Evolutionary conservation across 768 basidiomycete species (phyloP).

Genomic region (Candolleomyces eurysporus): DNA sequence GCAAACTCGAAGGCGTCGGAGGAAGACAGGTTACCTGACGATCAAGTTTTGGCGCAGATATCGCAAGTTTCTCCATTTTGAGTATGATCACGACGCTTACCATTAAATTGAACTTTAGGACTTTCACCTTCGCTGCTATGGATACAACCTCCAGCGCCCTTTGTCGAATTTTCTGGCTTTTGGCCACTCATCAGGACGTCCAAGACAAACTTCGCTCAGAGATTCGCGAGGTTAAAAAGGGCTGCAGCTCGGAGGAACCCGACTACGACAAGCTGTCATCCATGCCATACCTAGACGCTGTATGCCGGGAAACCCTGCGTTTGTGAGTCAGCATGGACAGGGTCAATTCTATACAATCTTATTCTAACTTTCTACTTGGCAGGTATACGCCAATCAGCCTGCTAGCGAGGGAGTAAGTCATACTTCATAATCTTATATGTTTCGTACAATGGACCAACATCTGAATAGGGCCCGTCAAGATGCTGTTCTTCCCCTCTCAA

Average conservation of each 20-base stretch:
- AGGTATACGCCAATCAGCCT: conserved; percentile 18
- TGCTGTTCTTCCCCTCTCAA: conserved; percentile 38
- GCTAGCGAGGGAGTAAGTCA: conserved; percentile 10
- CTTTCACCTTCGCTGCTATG: conserved; percentile 30
- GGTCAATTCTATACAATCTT: neutral
- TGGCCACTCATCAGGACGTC: conserved; percentile 36
- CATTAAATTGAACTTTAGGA: conserved; percentile 17
- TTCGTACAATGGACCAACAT: conserved; percentile 1
- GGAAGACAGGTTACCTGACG: conserved; percentile 31
- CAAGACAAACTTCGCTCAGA: conserved; percentile 37
- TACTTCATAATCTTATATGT: neutral
- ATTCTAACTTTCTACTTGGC: neutral
- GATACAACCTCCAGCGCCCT: conserved; percentile 33
- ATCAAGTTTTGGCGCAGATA: conserved; percentile 32
- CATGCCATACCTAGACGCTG: conserved; percentile 21
- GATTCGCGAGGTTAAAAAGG: conserved; percentile 24
- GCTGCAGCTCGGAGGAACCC: conserved; percentile 10
- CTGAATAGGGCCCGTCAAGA: conserved; percentile 33
- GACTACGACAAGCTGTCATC: conserved; percentile 18
- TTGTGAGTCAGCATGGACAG: conserved; percentile 22
- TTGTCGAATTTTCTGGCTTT: conserved; percentile 33
- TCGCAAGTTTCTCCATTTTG: conserved; percentile 12
- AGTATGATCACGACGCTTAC: neutral
- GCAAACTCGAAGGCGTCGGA: conserved; percentile 29
- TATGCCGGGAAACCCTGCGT: conserved; percentile 32